Evolutionary conservation across 73 alveolate genomes (phyloP).

Genomic region (Paramecium octaurelia): DNA sequence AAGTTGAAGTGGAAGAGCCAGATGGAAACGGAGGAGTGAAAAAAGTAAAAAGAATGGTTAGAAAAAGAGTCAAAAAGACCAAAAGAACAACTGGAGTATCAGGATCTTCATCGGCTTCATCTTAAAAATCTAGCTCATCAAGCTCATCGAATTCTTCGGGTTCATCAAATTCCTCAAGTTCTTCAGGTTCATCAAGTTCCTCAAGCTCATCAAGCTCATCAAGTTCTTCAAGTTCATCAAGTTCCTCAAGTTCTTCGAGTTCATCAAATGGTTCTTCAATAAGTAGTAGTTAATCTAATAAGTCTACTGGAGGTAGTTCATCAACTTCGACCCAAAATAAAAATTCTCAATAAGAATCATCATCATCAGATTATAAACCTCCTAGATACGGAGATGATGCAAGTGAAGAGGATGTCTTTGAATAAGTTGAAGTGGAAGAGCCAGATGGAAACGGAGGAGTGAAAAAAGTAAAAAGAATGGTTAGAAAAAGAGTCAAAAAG

Average conservation of each 20-base stretch:
- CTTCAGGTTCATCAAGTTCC: not conserved
- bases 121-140: not conserved
- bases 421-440: not conserved
- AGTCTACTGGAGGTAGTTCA: not conserved
- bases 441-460: not conserved
- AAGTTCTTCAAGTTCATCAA: not conserved
- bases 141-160: not conserved
- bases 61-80: not conserved
- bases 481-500: no score
- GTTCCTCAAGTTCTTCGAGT: not conserved
- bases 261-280: not conserved
- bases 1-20: not conserved
- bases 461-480: not conserved
- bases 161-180: not conserved
- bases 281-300: not conserved
- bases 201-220: not conserved
- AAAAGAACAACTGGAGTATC: not conserved
- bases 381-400: not conserved
- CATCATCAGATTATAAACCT: not conserved
- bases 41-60: not conserved
- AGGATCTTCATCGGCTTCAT: not conserved
- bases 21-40: not conserved
- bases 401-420: not conserved
- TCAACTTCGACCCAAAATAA: not conserved
- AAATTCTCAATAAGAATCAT: not conserved